phyloP scores from a whole-genome alignment of 2,329 filamentous ascomycete genomes.

The Arachnopeziza araneosa region DNA sequence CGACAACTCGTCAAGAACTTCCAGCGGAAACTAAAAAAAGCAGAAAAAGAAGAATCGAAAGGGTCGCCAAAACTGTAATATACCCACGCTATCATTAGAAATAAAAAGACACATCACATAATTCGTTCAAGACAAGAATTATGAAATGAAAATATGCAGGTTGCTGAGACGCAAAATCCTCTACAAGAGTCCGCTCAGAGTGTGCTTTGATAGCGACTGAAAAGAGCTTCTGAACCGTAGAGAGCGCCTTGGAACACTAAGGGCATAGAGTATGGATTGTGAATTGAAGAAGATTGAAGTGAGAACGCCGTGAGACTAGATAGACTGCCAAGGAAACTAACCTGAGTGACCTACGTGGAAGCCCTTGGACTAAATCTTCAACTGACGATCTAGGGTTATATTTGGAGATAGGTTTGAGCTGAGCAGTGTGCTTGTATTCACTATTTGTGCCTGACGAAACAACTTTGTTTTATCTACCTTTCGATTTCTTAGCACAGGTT shows the following conservation, averaged over 20 bases:
- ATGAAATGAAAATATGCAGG: no score
- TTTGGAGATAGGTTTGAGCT: not conserved
- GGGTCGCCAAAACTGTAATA: constrained; percentile 40
- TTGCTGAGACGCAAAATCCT: no score
- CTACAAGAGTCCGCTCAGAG: no score
- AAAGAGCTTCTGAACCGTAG: no score
- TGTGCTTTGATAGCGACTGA: no score
- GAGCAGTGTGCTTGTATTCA: not conserved
- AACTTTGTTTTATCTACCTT: not conserved
- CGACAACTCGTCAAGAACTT: constrained; percentile 68
- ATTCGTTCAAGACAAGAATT: not conserved
- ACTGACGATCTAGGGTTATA: not conserved
- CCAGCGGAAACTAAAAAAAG: constrained; percentile 47
- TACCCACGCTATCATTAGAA: not conserved
- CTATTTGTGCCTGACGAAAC: not conserved
- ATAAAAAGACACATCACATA: no score
- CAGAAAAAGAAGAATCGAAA: constrained; percentile 33
- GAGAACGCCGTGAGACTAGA: no score
- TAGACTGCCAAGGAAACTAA: no score
- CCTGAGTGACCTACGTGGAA: no score
- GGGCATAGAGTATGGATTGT: no score
- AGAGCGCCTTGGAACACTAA: no score
- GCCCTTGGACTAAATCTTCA: not conserved
- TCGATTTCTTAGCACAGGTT: constrained; percentile 14
- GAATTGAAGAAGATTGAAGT: no score